phyloP scores from a whole-genome alignment of 2,329 filamentous ascomycete species.

The Paraphoma sp. region DNA sequence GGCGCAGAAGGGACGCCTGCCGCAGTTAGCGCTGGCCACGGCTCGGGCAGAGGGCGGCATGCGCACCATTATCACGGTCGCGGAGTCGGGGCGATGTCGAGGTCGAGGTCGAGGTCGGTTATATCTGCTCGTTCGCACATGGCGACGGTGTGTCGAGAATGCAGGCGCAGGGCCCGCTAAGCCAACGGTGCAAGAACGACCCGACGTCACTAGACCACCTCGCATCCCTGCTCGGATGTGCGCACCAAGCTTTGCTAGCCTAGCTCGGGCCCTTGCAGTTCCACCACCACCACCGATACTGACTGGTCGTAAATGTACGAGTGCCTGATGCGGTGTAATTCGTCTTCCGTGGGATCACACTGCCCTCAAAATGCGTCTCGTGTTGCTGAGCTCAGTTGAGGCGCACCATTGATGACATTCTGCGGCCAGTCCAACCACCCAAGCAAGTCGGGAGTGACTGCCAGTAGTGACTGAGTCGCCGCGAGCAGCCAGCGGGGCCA shows the following conservation, averaged over 20 bases:
- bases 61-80: slow-evolving; percentile 15
- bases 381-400: not conserved
- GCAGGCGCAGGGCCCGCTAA: not conserved
- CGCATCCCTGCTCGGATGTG: too few relatives aligned
- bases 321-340: too few relatives aligned
- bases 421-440: slow-evolving; percentile 39
- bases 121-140: not conserved
- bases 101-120: not conserved
- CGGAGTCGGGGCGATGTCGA: not conserved
- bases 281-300: too few relatives aligned
- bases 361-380: too few relatives aligned
- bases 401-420: slow-evolving; percentile 17
- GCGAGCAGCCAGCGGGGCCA: slow-evolving; percentile 37
- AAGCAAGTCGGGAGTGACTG: slow-evolving; percentile 32
- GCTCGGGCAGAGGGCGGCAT: not conserved
- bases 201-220: too few relatives aligned
- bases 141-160: not conserved
- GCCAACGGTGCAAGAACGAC: not conserved
- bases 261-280: too few relatives aligned
- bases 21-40: not conserved
- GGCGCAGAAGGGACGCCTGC: slow-evolving; percentile 70
- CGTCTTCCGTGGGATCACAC: too few relatives aligned
- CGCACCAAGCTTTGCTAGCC: too few relatives aligned
- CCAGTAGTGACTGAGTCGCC: slow-evolving; percentile 29
- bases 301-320: too few relatives aligned